Conservation (phyloP, 345 rosid genomes). For the Anacardium occidentale region DNA sequence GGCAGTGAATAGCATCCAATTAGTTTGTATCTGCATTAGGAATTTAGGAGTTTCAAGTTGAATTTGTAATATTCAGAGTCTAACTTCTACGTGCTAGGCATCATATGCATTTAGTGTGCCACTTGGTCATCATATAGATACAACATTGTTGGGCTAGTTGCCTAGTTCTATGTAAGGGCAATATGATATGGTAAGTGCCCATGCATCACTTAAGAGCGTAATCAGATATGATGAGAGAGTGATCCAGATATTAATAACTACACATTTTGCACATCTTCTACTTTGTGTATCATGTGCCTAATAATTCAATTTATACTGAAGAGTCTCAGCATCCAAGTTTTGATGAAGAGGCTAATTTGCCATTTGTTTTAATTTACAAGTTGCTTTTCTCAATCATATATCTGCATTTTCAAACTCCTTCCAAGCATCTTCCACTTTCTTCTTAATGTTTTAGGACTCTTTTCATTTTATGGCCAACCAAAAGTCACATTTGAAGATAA, state of each 20-base stretch:
- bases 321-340: neutral
- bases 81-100: neutral
- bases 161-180: neutral
- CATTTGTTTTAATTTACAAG: neutral
- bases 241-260: neutral
- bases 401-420: slow-evolving; percentile 8
- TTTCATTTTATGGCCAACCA: slow-evolving; percentile 7
- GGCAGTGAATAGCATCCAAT: slow-evolving; percentile 3
- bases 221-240: neutral
- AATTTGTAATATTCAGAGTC: slow-evolving; percentile 12
- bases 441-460: slow-evolving; percentile 5
- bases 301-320: neutral
- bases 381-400: neutral
- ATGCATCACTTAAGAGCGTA: neutral
- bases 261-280: neutral
- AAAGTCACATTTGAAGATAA: slow-evolving; percentile 5
- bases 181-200: slow-evolving; percentile 16
- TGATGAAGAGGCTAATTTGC: neutral
- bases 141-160: neutral
- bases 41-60: slow-evolving; percentile 8
- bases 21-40: slow-evolving; percentile 22
- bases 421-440: slow-evolving; percentile 1
- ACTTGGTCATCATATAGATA: slow-evolving; percentile 6
- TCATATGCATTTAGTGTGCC: slow-evolving; percentile 23
- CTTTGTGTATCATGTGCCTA: neutral